A percentile compares a stretch with the other conserved stretches of the same genome.
phyloP scores from a whole-genome alignment of 2,329 filamentous ascomycete genomes.

The Dothideomycetes sp. region DNA sequence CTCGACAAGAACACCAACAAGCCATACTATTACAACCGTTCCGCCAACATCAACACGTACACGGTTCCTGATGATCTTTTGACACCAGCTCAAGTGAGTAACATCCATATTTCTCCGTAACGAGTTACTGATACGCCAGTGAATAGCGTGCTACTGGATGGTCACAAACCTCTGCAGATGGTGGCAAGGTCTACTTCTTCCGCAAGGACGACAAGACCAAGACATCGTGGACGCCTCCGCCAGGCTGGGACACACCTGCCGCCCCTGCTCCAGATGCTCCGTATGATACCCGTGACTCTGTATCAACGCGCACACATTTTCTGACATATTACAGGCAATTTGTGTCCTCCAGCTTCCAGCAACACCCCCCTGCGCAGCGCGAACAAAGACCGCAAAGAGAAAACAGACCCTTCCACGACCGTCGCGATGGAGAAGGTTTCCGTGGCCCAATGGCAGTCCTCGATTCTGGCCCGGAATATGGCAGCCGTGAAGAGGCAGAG shows the following conservation, averaged over 20 bases:
- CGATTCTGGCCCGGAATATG: conserved; percentile 55
- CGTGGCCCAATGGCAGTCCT: conserved; percentile 26
- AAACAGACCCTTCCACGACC: conserved; percentile 24
- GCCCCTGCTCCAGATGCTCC: conserved; percentile 13
- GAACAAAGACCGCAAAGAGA: conserved; percentile 21
- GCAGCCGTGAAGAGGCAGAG: conserved; percentile 77
- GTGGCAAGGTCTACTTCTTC: conserved; percentile 87
- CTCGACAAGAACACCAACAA: conserved; percentile 66
- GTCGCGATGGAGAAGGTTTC: conserved; percentile 25
- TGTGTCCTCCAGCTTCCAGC: conserved; percentile 30
- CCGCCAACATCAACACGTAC: conserved; percentile 87
- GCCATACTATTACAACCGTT: conserved; percentile 81
- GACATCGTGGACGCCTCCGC: conserved; percentile 89
- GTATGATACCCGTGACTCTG: conserved; percentile 47
- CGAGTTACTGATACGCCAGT: conserved; percentile 55
- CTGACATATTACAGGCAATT: no score
- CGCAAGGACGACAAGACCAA: conserved; percentile 75
- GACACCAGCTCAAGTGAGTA: conserved; percentile 64
- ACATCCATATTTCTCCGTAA: not conserved
- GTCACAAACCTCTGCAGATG: conserved; percentile 83
- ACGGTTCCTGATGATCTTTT: conserved; percentile 85
- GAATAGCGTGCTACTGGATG: conserved; percentile 39
- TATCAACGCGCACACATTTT: conserved; percentile 43
- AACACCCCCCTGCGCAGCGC: conserved; percentile 24
- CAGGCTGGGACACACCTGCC: conserved; percentile 14